These are phyloP conservation scores for Vitis riparia DNA, from an alignment of 164 flowering plant genomes.

Conservation along the genomic window DNA sequence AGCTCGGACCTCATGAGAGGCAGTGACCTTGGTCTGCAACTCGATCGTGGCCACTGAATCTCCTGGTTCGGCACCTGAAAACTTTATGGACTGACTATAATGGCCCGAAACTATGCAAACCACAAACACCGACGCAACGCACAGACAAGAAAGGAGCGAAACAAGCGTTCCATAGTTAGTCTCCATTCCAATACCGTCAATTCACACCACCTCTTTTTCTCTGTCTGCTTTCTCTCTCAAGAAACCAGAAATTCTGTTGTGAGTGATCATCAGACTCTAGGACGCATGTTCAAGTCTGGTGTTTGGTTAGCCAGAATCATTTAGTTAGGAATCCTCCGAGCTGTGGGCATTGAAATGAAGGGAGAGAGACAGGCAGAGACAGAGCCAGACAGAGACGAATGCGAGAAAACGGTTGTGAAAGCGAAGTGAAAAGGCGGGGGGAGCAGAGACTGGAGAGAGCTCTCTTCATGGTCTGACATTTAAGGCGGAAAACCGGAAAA, in stretches of 20 bases:
- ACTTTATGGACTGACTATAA: background rate
- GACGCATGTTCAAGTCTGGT: too few species aligned
- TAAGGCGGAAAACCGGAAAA: too few species aligned
- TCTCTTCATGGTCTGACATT: too few species aligned
- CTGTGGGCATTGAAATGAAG: background rate
- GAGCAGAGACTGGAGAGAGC: too few species aligned
- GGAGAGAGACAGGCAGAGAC: too few species aligned
- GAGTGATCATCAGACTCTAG: too few species aligned
- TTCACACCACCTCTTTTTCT: too few species aligned
- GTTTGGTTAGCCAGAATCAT: slow-evolving; percentile 4
- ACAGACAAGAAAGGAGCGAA: slow-evolving; percentile 3
- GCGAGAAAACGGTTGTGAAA: slow-evolving; percentile 2
- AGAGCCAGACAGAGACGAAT: too few species aligned
- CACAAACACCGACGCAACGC: background rate
- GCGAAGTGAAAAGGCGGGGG: background rate
- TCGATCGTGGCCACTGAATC: background rate
- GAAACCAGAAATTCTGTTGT: too few species aligned
- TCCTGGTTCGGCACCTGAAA: background rate
- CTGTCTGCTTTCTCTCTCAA: too few species aligned
- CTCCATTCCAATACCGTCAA: too few species aligned
- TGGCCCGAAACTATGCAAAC: background rate
- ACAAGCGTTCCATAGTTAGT: background rate
- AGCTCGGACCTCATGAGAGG: slow-evolving; percentile 12
- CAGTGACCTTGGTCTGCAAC: slow-evolving; percentile 12
- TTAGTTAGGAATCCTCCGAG: too few species aligned